Evolutionary conservation across 306 rosid species (phyloP).

Genomic region (Lablab purpureus): DNA sequence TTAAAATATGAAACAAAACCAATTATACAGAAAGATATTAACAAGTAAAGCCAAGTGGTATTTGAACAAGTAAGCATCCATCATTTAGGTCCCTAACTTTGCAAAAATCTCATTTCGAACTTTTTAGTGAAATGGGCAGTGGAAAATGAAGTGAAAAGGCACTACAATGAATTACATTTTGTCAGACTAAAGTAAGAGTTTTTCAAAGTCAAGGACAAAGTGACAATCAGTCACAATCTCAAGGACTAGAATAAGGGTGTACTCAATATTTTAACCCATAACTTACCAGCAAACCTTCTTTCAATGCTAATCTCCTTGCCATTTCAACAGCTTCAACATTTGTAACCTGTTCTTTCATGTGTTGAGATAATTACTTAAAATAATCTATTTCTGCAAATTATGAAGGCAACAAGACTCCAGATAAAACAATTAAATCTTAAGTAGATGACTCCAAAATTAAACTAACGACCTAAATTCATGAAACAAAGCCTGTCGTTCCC

Average conservation of each 20-base stretch:
- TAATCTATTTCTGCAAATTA: background rate
- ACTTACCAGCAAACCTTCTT: slow-evolving; percentile 94
- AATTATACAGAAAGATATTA: slow-evolving; percentile 5
- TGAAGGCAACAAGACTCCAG: slow-evolving; percentile 16
- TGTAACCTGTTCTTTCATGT: slow-evolving; percentile 64
- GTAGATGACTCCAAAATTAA: slow-evolving; percentile 35
- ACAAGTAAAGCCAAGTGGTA: background rate
- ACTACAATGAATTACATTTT: background rate
- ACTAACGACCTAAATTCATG: background rate
- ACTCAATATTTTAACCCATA: slow-evolving; percentile 18
- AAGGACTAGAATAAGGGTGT: background rate
- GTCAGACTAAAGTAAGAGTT: background rate
- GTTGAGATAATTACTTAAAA: slow-evolving; percentile 25
- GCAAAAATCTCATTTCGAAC: too few species aligned
- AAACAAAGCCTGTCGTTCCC: slow-evolving; percentile 4
- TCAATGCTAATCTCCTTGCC: slow-evolving; percentile 90
- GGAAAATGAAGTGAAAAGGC: background rate
- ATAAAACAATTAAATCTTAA: slow-evolving; percentile 24
- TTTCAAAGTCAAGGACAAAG: background rate
- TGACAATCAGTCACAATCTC: background rate
- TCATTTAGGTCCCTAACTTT: too few species aligned
- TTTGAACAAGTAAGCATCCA: background rate
- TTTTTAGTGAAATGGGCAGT: background rate
- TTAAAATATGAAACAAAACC: slow-evolving; percentile 21
- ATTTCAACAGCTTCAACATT: slow-evolving; percentile 85